These are phyloP conservation scores for Neofusicoccum ribis DNA, from an alignment of 2,329 filamentous ascomycete species.

Conservation along the genomic window DNA sequence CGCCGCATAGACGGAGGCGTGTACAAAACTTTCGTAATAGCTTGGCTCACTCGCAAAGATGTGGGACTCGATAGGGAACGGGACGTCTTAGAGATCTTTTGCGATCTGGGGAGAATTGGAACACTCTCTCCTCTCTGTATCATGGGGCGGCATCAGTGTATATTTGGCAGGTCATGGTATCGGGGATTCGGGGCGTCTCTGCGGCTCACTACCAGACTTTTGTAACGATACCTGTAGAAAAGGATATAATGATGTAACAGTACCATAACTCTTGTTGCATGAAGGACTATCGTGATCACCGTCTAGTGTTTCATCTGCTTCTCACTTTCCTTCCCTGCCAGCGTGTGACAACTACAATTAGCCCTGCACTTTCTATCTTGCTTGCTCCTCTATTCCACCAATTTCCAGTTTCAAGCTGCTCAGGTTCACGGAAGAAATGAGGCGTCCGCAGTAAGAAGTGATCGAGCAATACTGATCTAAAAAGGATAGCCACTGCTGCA, in stretches of 20 bases:
- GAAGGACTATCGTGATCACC: too few species aligned
- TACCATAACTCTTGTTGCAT: not conserved
- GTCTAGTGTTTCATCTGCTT: too few species aligned
- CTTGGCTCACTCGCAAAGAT: not conserved
- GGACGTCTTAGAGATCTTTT: not conserved
- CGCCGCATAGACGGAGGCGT: not conserved
- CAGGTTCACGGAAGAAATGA: too few species aligned
- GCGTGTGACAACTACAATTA: too few species aligned
- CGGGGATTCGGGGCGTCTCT: not conserved
- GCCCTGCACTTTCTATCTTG: too few species aligned
- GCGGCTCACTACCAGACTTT: not conserved
- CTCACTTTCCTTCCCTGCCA: too few species aligned
- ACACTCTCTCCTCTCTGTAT: not conserved
- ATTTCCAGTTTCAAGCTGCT: too few species aligned
- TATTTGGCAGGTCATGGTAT: not conserved
- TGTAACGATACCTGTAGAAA: conserved; percentile 12
- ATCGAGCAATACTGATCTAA: too few species aligned
- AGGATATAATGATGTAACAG: not conserved
- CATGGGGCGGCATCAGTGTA: not conserved
- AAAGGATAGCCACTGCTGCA: too few species aligned
- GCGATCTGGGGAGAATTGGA: not conserved
- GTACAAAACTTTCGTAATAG: not conserved
- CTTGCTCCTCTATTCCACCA: too few species aligned
- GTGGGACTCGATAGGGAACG: too few species aligned
- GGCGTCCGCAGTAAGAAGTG: too few species aligned